Conservation (phyloP, 192 early-diverging fungal genomes). For the Backusella australiensis region DNA sequence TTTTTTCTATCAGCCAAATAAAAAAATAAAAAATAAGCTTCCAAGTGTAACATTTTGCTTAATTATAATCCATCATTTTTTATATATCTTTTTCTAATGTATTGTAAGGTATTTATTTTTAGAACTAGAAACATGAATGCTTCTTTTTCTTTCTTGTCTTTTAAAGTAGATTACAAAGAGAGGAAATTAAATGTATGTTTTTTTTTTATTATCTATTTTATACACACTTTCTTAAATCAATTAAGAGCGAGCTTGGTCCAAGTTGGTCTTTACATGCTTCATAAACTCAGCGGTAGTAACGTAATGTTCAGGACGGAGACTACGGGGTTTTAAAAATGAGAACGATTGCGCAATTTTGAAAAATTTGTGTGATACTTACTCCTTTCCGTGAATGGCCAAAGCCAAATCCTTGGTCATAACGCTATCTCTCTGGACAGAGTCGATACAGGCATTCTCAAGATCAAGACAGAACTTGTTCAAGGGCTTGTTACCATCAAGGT, state of each 20-base stretch:
- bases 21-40: not conserved
- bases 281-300: conserved; percentile 12
- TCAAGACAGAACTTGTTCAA: conserved; percentile 64
- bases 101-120: conserved; percentile 11
- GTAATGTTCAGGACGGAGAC: conserved; percentile 13
- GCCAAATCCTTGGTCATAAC: conserved; percentile 98
- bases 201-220: not conserved
- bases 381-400: conserved; percentile 67
- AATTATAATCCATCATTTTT: conserved; percentile 2
- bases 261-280: conserved; percentile 10
- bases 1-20: not conserved
- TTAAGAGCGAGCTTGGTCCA: conserved; percentile 5
- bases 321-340: conserved; percentile 3
- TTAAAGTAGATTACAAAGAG: not conserved
- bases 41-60: not conserved
- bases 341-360: conserved; percentile 8
- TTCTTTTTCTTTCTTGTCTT: not conserved
- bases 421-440: conserved; percentile 76
- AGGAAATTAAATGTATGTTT: not conserved
- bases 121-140: not conserved
- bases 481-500: conserved; percentile 73
- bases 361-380: conserved; percentile 29
- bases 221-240: conserved; percentile 6
- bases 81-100: not conserved
- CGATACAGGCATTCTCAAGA: conserved; percentile 87